Base-by-base conservation (phyloP, 192 early-diverging fungal genomes). In the Mortierella hygrophila region DNA sequence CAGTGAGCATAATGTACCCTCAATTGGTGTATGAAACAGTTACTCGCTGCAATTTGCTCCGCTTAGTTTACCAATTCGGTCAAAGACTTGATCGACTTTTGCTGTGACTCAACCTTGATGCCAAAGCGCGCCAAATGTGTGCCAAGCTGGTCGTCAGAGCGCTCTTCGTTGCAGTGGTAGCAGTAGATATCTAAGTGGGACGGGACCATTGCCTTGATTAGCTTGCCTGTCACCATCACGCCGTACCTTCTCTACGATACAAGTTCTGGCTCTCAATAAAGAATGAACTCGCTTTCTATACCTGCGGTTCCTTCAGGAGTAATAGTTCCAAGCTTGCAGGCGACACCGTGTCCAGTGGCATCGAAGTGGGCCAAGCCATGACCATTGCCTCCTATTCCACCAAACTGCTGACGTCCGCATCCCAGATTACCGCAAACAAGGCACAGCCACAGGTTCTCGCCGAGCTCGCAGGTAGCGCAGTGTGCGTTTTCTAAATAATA, bases 391-490 rank as follows among this genome's bases (percentile, higher is more conserved):
- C 96, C 96, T 26, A 92, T 85, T 15, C 98, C 98, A 26, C 96
- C 98, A 88, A 93, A 97, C 87, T 99, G 98, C 69, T 94, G 92
- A 70, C 98, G 92, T 23, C 98, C 98, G 83, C 98, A 99, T 1
- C 97, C 97, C 37, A 98, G 90, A 68, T 96, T 96, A 21, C 98
- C 98, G 80, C 98, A 99, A 2, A 92, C 91, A 42, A 99, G 87
- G 76, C 98, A 99, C 55, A 99, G 90, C 98, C 98, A 99, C 52
- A 99, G 89, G 80, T 99, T 99, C 65, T 97, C 95, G 8, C 91
- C 94, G 44, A 98, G 91, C 1, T 98, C 97, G 85, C 98, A 99
- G 29, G 91, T 78, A 60, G 82, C 89, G 83, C 96, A 97, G 81
- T 96, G 95, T 2, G 95, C 94, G 26, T 94, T 88, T 23, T 85